A percentile compares a stretch with the other conserved stretches of the same genome.
Evolutionary conservation across 139 green algal genomes (phyloP).

Genomic region (Nannochloris sp.): DNA sequence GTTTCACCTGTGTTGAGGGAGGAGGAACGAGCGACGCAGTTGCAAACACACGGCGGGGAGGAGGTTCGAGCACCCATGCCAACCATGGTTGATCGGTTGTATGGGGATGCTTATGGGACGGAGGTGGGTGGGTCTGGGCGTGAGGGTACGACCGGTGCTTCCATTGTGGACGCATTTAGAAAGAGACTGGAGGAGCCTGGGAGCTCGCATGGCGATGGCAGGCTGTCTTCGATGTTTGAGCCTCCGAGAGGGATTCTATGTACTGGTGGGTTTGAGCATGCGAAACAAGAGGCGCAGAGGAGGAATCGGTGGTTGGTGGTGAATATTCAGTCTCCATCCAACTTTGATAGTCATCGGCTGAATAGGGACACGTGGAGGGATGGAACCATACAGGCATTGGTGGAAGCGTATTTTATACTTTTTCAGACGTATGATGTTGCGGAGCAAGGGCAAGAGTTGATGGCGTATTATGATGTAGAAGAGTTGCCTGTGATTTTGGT

Average conservation of each 20-base stretch:
- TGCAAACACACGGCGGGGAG: constrained; percentile 7
- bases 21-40: not conserved
- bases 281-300: constrained; percentile 22
- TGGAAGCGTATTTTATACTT: constrained; percentile 67
- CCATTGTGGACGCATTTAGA: constrained; percentile 49
- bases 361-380: constrained; percentile 82
- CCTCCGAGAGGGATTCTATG: constrained; percentile 53
- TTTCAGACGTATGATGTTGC: constrained; percentile 51
- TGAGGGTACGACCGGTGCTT: not conserved
- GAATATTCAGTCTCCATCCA: constrained; percentile 64
- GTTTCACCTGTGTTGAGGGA: not conserved
- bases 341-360: constrained; percentile 73
- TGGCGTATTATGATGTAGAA: constrained; percentile 45
- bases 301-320: constrained; percentile 41
- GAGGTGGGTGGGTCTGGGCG: not conserved
- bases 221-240: constrained; percentile 56
- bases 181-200: constrained; percentile 29
- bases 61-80: constrained; percentile 43
- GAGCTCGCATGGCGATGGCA: not conserved
- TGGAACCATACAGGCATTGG: constrained; percentile 43
- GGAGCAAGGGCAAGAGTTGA: constrained; percentile 43
- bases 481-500: constrained; percentile 53
- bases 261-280: constrained; percentile 44
- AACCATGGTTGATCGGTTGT: constrained; percentile 43
- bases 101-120: constrained; percentile 28